These are phyloP conservation scores for Rubroshorea leprosula DNA, from an alignment of 345 rosid species.

Conservation along the genomic window DNA sequence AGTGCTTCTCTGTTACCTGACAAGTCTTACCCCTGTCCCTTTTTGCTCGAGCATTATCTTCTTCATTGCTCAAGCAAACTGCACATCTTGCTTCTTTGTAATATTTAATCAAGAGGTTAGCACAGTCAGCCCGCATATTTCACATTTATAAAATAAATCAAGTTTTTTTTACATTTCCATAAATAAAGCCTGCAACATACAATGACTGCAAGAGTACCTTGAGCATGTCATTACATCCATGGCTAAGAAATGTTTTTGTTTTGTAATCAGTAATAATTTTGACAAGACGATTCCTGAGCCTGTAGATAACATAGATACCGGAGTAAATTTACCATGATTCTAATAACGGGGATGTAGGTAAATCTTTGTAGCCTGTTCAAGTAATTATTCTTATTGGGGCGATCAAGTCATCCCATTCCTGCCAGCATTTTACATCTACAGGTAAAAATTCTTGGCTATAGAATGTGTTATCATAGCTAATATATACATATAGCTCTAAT, in stretches of 20 bases:
- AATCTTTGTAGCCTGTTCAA: too few species aligned
- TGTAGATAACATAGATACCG: slow-evolving; percentile 35
- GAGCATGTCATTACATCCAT: slow-evolving; percentile 94
- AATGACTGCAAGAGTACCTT: slow-evolving; percentile 44
- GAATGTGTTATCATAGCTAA: too few species aligned
- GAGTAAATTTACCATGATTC: too few species aligned
- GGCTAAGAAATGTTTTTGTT: slow-evolving; percentile 96
- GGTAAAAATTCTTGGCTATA: too few species aligned
- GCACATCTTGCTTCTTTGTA: slow-evolving; percentile 84
- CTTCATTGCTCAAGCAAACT: slow-evolving; percentile 64
- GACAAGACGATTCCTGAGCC: slow-evolving; percentile 90
- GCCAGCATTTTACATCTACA: too few species aligned
- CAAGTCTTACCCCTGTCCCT: slow-evolving; percentile 42
- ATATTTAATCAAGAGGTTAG: slow-evolving; percentile 81
- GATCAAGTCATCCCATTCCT: too few species aligned
- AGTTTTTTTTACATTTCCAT: background rate
- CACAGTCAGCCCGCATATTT: slow-evolving; percentile 73
- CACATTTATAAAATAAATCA: slow-evolving; percentile 18
- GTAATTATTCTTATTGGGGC: too few species aligned
- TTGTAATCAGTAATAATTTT: slow-evolving; percentile 94
- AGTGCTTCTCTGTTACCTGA: slow-evolving; percentile 38
- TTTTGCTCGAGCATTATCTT: slow-evolving; percentile 50
- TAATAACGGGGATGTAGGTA: slow-evolving; percentile 1
- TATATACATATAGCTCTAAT: too few species aligned
- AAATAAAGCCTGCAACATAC: background rate